Percentiles rank a stretch among this genome's conserved stretches.
phyloP scores from a whole-genome alignment of 768 basidiomycete species.

The Boletus sp. region DNA sequence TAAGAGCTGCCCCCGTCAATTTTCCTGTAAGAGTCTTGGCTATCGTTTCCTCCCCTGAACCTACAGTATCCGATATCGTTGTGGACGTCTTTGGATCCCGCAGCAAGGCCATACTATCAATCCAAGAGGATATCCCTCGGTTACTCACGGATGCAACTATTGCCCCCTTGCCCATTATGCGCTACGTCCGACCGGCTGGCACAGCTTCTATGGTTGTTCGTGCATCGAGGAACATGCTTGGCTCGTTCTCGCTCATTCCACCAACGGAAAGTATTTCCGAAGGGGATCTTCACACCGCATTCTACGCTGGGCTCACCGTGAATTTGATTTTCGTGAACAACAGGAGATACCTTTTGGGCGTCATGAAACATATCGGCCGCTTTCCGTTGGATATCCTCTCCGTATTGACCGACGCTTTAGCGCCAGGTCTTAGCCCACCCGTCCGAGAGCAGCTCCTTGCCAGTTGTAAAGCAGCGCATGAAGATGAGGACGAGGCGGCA shows the following conservation, averaged over 20 bases:
- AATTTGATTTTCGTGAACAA: slow-evolving; percentile 38
- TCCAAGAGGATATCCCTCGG: slow-evolving; percentile 35
- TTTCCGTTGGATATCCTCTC: slow-evolving; percentile 43
- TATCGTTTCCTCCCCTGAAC: slow-evolving; percentile 41
- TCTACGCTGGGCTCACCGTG: slow-evolving; percentile 36
- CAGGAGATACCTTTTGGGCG: slow-evolving; percentile 28
- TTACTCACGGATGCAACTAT: slow-evolving; percentile 29
- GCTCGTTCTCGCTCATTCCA: slow-evolving; percentile 27
- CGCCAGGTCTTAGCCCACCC: slow-evolving; percentile 29
- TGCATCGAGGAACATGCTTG: slow-evolving; percentile 39
- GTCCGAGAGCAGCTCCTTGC: slow-evolving; percentile 27
- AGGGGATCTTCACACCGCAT: slow-evolving; percentile 33
- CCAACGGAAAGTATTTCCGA: slow-evolving; percentile 25
- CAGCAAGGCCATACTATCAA: slow-evolving; percentile 31
- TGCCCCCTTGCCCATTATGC: slow-evolving; percentile 12
- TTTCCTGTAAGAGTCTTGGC: slow-evolving; percentile 56
- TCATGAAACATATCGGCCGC: slow-evolving; percentile 32
- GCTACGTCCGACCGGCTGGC: slow-evolving; percentile 29
- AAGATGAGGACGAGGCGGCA: slow-evolving; percentile 30
- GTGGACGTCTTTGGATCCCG: slow-evolving; percentile 49
- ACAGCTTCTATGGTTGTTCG: slow-evolving; percentile 39
- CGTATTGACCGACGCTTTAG: slow-evolving; percentile 38
- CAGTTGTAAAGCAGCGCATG: slow-evolving; percentile 31
- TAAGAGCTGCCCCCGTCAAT: slow-evolving; percentile 50
- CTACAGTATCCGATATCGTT: slow-evolving; percentile 35